Evolutionary conservation across 1,284 basidiomycete species (phyloP), one percentile per base, ranked within the genome.

Genomic region (Malassezia arunalokei): DNA sequence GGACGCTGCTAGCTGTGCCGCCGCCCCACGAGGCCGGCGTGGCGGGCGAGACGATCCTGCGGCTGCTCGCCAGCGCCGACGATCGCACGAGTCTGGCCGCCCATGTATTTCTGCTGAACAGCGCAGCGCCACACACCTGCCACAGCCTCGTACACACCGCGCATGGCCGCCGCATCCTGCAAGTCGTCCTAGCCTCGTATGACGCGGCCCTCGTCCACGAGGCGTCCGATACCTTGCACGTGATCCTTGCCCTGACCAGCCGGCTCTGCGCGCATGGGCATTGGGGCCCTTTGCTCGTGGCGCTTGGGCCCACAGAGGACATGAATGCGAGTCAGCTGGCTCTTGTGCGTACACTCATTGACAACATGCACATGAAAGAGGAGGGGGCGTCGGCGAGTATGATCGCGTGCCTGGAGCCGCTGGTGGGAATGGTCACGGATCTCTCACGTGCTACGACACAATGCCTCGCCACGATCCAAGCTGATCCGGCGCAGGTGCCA

Each of bases 41-140:
- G 9, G 20, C 39, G 9, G 14, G n/a, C 9, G 39, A 40, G 33
- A 11, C 24, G 11, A 24, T 43, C 8, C 41, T 24, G 8, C 53
- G 47, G n/a, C 40, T 55, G 11, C 40, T 55, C 11, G 6, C 53
- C 17, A 55, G 53, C 30, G 9, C 41, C 8, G 53, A 55, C 30
- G 31, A 32, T 11, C 47, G 40, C 28, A 55, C 53, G 7, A 32
- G 28, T 15, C 43, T 55, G 4, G 53, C 53, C 5, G 43, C 48
- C 14, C 37, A 39, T 8, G 53, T 55, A 5, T 40, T 49, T 14
- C 7, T 55, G n/a, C 45, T 55, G 30, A 49, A 55, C 32, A 11
- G 11, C 30, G 31, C 20, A n/a, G 15, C n/a, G 31, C 38, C 47
- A 6, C 28, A 35, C 9, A 40, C 12, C 42, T 32, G 39, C 29